Base-by-base conservation (phyloP, 192 early-diverging fungal species). In the Backusella tarrabulga region DNA sequence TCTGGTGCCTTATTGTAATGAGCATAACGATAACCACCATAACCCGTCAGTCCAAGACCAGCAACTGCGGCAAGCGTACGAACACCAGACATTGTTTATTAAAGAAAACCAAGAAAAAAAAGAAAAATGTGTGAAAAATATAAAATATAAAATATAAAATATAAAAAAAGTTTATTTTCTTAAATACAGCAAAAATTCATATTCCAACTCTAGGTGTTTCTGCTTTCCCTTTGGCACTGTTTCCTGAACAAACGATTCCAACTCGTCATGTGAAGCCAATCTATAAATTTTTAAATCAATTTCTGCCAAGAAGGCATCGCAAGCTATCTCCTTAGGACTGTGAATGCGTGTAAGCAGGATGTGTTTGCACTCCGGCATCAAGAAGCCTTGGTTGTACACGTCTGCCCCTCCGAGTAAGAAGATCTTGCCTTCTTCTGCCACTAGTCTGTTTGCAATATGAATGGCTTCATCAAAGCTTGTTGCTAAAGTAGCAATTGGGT, bases 341-440 rank as follows among this genome's bases (percentile, higher is more conserved):
- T 91, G 79, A 5, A 97, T 86, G 1, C 81, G 71, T 7, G 96
- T 97, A 29, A 95, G 75, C 34, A 94, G 85, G 46, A 97, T 85
- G 67, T 90, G 86, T 4, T 79, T 67, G 73, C 89, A 91, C 8
- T 82, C 70, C 6, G 85, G 80, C 50, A 87, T 88, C 1, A 73
- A 74, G 23, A 97, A 75, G 17, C 89, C 89, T 81, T 92, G 88
- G 14, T 84, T 76, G 80, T 97, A 97, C 23, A 97, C 74, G 29
- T 89, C 76, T 15, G 83, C 83, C 4, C 96, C 96, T 60, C 96
- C 96, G 40, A 95, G 91, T 36, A 95, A 73, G 77, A 93, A 96
- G 41, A 93, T 87, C 11, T 87, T 86, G 36, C 81, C 77, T 46
- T 72, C 41, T 38, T 81, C 77, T 11, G 83, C 46, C 1, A 72